Evolutionary conservation across 1,284 basidiomycete genomes (phyloP).

Genomic region (Irpex sp.): DNA sequence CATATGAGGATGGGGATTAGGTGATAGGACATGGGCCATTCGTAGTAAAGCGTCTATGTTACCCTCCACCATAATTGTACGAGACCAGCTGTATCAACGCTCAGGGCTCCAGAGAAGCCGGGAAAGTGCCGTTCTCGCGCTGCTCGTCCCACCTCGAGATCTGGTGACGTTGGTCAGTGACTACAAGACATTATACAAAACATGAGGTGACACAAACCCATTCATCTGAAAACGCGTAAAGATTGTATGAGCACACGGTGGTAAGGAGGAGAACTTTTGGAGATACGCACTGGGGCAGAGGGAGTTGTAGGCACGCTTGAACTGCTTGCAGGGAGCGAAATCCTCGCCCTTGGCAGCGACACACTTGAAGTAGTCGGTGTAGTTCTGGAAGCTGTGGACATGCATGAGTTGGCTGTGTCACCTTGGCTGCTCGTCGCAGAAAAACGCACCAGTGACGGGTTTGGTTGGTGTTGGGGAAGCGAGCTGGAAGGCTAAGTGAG

Average conservation of each 20-base stretch:
- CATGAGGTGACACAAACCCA: slow-evolving; percentile 39
- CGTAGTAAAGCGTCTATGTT: neutral
- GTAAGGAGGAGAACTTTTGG: slow-evolving; percentile 2
- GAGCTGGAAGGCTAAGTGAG: slow-evolving; percentile 46
- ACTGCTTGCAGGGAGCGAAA: slow-evolving; percentile 97
- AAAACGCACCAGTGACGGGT: slow-evolving; percentile 83
- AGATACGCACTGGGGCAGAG: slow-evolving; percentile 90
- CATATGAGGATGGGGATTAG: neutral
- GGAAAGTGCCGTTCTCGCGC: slow-evolving; percentile 89
- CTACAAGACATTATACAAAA: neutral
- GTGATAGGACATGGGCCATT: neutral
- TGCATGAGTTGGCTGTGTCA: neutral
- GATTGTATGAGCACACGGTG: neutral
- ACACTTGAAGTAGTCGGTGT: slow-evolving; percentile 98
- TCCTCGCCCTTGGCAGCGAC: slow-evolving; percentile 97
- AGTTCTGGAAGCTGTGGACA: slow-evolving; percentile 82
- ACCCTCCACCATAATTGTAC: neutral
- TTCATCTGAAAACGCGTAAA: slow-evolving; percentile 38
- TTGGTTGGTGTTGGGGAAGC: slow-evolving; percentile 96
- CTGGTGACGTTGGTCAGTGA: slow-evolving; percentile 36
- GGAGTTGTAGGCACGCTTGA: slow-evolving; percentile 95
- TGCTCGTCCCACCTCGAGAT: slow-evolving; percentile 89
- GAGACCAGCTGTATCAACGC: neutral
- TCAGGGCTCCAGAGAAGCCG: slow-evolving; percentile 81
- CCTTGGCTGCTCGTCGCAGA: neutral